A percentile compares a stretch with the other conserved stretches of the same genome.
Conservation (phyloP, 768 basidiomycete genomes). For the Termitomyces sp. region DNA sequence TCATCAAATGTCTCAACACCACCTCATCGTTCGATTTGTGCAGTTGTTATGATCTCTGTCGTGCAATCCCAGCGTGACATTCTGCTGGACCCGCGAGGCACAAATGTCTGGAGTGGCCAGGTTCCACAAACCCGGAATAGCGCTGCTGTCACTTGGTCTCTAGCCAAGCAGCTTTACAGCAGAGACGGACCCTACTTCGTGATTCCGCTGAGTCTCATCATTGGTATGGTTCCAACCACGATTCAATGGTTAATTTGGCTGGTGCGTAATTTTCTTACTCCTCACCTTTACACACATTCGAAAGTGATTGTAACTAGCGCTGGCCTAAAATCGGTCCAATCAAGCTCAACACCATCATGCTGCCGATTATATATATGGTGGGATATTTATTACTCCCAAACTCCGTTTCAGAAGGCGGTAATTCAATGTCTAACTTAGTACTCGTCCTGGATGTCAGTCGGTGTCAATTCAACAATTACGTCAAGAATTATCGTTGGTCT, state of each 20-base stretch:
- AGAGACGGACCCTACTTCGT: constrained; percentile 49
- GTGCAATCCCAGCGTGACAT: constrained; percentile 37
- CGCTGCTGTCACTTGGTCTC: constrained; percentile 57
- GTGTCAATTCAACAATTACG: constrained; percentile 47
- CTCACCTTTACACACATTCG: neutral
- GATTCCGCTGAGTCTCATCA: constrained; percentile 45
- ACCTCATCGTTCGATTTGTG: too few species aligned
- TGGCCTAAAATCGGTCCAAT: constrained; percentile 51
- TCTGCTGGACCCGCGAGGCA: constrained; percentile 48
- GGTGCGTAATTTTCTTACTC: constrained; percentile 22
- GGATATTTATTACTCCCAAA: neutral
- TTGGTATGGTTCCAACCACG: constrained; percentile 36
- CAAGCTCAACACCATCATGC: constrained; percentile 29
- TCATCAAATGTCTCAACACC: too few species aligned
- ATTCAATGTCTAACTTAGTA: constrained; percentile 17
- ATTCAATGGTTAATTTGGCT: constrained; percentile 50
- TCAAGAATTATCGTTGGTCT: constrained; percentile 47
- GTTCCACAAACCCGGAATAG: constrained; percentile 47
- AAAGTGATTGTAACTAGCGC: constrained; percentile 25
- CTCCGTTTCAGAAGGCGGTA: neutral
- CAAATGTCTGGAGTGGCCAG: constrained; percentile 59
- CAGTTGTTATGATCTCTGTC: too few species aligned
- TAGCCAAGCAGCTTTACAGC: constrained; percentile 53
- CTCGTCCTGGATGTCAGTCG: constrained; percentile 39
- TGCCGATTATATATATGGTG: constrained; percentile 34